Evolutionary conservation across 495 filamentous ascomycete species (phyloP), one percentile per base, ranked within the genome.

Genomic region (Entonaema liquescens): DNA sequence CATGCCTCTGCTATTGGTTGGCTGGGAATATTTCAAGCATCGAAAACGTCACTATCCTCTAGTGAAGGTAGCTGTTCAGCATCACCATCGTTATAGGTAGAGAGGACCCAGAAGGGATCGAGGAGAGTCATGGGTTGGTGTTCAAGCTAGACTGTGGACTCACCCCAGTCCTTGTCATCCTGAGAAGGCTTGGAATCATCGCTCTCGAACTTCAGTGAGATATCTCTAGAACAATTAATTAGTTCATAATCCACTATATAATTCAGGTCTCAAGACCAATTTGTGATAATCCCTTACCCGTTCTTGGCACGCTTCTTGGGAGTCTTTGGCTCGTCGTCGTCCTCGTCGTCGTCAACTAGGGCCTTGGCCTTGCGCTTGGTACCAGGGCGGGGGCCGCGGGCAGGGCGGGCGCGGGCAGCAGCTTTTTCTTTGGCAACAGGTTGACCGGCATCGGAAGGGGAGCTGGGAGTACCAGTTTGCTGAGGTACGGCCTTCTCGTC

Each of bases 251-350:
- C 15, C 28, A 49, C 7, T 1, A 19, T 0, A 26, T 38, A 9
- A 17, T 25, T 8, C 9, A 15, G 26, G 1, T 21, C 1, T 9
- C 3, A 19, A n/a, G 2, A 42, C 5, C 2, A 36, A 5, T 23
- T 0, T 15, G 29, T 19, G 21, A 8, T 15, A 9, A 13, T 5
- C n/a, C 12, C 36, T 56, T 42, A 61, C 58, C 52, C 28, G 15
- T 49, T 62, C 65, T 50, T 68, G 36, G 49, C 4, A 15, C 57
- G 65, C 12, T 56, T 61, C 28, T 56, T 61, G 1, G 38, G 58
- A 13, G 17, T 12, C 53, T 59, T 21, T 3, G 19, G 0, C n/a
- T 63, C 66, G 0, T 59, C 54, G 2, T 69, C 59, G 21, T 57
- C 59, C 1, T 58, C 38, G 17, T 31, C 57, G 2, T 59, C 36